Conservation (phyloP, 2,329 filamentous ascomycete species). For the Sporothrix pallida region DNA sequence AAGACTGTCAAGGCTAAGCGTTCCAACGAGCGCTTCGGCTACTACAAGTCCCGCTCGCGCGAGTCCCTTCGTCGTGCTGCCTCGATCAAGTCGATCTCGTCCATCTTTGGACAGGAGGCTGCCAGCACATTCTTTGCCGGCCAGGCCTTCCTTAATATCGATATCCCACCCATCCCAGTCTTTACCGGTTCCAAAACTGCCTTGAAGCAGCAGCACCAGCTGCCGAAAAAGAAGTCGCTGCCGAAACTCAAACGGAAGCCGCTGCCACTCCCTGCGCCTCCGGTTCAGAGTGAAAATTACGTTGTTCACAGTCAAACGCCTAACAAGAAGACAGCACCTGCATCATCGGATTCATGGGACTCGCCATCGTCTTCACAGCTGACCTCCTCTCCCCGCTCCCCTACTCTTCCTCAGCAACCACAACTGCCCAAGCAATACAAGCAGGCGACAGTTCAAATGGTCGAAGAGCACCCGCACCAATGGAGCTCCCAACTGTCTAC, state of each 20-base stretch:
- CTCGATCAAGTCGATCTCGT: slow-evolving; percentile 59
- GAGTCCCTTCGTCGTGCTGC: slow-evolving; percentile 57
- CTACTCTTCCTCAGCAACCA: slow-evolving; percentile 33
- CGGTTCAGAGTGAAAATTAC: slow-evolving; percentile 29
- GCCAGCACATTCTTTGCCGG: slow-evolving; percentile 48
- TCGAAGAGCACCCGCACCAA: slow-evolving; percentile 59
- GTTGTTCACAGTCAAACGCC: slow-evolving; percentile 29
- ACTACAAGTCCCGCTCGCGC: slow-evolving; percentile 57
- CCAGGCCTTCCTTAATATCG: slow-evolving; percentile 50
- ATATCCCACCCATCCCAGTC: slow-evolving; percentile 44
- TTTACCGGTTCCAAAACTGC: slow-evolving; percentile 35
- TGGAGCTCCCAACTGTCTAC: slow-evolving; percentile 70
- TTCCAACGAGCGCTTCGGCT: slow-evolving; percentile 56
- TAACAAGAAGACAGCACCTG: neutral
- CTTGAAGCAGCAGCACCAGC: slow-evolving; percentile 16
- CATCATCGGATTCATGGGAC: slow-evolving; percentile 40
- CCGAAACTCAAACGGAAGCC: slow-evolving; percentile 36
- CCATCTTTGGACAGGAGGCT: slow-evolving; percentile 56
- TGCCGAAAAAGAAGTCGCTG: slow-evolving; percentile 31
- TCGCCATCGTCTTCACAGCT: slow-evolving; percentile 43
- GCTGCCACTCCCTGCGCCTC: slow-evolving; percentile 32
- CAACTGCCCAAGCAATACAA: slow-evolving; percentile 11
- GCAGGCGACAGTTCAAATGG: slow-evolving; percentile 49
- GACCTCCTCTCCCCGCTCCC: slow-evolving; percentile 38
- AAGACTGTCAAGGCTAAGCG: slow-evolving; percentile 52